Evolutionary conservation across 1,284 basidiomycete genomes (phyloP).

Genomic region (Spongispora temasekensis): DNA sequence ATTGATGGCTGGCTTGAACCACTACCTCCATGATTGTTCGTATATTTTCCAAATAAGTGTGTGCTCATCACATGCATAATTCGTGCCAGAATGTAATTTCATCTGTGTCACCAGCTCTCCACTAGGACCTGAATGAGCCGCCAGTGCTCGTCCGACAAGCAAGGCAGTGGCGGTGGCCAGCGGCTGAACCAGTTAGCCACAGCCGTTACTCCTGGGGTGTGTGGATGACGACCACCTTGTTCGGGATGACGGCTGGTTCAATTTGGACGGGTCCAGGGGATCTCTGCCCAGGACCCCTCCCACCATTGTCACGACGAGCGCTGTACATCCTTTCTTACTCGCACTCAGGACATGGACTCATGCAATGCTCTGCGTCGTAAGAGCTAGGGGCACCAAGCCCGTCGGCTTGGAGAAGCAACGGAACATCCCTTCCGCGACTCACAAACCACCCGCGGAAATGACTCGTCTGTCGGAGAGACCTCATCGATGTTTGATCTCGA

Average conservation of each 20-base stretch:
- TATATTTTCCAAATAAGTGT: slow-evolving; percentile 11
- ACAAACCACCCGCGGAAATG: slow-evolving; percentile 29
- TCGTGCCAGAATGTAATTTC: slow-evolving; percentile 18
- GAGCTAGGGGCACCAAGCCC: slow-evolving; percentile 9
- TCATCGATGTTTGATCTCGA: slow-evolving; percentile 28
- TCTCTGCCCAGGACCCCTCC: too few relatives aligned
- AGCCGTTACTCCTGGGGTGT: slow-evolving; percentile 7
- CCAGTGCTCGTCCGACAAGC: slow-evolving; percentile 18
- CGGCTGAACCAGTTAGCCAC: slow-evolving; percentile 3
- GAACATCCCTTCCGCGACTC: slow-evolving; percentile 8
- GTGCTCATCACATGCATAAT: slow-evolving; percentile 16
- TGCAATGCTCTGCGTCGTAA: slow-evolving; percentile 5
- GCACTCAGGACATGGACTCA: slow-evolving; percentile 5
- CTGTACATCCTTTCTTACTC: neutral
- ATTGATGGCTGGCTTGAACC: neutral
- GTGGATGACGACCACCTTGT: neutral
- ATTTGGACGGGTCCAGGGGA: too few relatives aligned
- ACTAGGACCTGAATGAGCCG: slow-evolving; percentile 6
- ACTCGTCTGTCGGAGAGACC: slow-evolving; percentile 5
- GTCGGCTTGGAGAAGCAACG: slow-evolving; percentile 11
- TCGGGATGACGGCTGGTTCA: slow-evolving; percentile 2
- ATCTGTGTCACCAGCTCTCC: slow-evolving; percentile 4
- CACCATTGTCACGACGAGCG: slow-evolving; percentile 3
- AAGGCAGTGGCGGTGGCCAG: slow-evolving; percentile 19
- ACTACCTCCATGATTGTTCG: neutral